A percentile compares a stretch with the other conserved stretches of the same genome.
Conservation (phyloP, 2,329 filamentous ascomycete species). For the Stemphylium beticola region DNA sequence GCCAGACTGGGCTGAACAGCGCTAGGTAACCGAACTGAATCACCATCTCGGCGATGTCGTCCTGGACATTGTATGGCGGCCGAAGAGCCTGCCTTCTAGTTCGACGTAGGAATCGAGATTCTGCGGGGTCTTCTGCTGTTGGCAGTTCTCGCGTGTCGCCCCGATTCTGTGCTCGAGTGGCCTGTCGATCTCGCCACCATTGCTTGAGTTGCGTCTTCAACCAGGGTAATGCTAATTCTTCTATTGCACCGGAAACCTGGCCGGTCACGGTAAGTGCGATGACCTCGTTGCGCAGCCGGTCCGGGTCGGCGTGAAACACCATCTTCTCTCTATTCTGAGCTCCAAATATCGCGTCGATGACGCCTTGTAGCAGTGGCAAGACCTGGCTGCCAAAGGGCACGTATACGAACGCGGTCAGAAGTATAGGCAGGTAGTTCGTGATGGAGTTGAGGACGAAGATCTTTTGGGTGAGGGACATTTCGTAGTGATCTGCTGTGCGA, state of each 20-base stretch:
- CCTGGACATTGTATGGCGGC: slow-evolving; percentile 43
- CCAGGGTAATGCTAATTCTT: slow-evolving; percentile 41
- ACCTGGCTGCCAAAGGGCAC: slow-evolving; percentile 37
- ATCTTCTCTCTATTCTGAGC: slow-evolving; percentile 14
- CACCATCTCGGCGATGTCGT: slow-evolving; percentile 45
- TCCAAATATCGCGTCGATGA: slow-evolving; percentile 25
- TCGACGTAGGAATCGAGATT: slow-evolving; percentile 37
- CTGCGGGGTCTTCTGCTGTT: slow-evolving; percentile 35
- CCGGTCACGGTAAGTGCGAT: slow-evolving; percentile 44
- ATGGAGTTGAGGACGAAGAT: slow-evolving; percentile 45
- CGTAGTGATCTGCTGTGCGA: slow-evolving; percentile 38
- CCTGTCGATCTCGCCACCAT: slow-evolving; percentile 40
- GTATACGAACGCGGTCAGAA: slow-evolving; percentile 43
- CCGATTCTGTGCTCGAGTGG: slow-evolving; percentile 1
- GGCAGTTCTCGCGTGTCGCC: background rate
- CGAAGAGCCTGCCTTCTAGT: slow-evolving; percentile 39
- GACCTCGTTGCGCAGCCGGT: slow-evolving; percentile 42
- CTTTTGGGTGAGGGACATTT: slow-evolving; percentile 45
- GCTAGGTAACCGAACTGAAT: slow-evolving; percentile 46
- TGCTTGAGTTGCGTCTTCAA: slow-evolving; percentile 35
- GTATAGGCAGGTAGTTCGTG: slow-evolving; percentile 45
- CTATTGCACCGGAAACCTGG: slow-evolving; percentile 37
- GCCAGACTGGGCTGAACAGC: slow-evolving; percentile 45
- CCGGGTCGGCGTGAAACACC: slow-evolving; percentile 34
- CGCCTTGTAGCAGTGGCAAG: slow-evolving; percentile 31